These are phyloP conservation scores for Carex sylvatica DNA, from an alignment of 202 grass and related monocot species.

Conservation along the genomic window DNA sequence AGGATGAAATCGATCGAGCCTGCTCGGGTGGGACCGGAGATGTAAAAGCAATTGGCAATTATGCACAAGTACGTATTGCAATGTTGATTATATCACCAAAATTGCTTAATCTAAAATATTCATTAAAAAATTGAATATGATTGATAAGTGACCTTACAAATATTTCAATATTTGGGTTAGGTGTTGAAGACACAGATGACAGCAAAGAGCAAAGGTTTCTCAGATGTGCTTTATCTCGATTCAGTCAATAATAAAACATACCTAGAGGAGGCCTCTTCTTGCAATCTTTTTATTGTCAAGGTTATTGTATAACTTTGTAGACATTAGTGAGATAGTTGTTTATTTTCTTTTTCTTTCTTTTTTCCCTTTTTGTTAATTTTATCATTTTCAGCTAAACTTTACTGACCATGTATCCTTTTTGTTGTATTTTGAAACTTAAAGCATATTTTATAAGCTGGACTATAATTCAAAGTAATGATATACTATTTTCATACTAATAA, in stretches of 20 bases:
- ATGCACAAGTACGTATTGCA: constrained; percentile 61
- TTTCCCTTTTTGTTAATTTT: too few species aligned
- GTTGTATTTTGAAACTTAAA: too few species aligned
- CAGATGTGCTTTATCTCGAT: constrained; percentile 89
- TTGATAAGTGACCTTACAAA: too few species aligned
- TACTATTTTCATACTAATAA: too few species aligned
- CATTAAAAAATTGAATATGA: too few species aligned
- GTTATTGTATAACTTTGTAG: constrained; percentile 15
- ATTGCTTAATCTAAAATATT: too few species aligned
- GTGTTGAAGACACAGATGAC: constrained; percentile 62
- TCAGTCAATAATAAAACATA: constrained; percentile 65
- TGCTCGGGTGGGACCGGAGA: constrained; percentile 76
- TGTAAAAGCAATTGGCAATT: constrained; percentile 97
- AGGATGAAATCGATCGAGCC: constrained; percentile 60
- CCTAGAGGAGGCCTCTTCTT: constrained; percentile 84
- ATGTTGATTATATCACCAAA: too few species aligned
- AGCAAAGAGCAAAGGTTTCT: constrained; percentile 70
- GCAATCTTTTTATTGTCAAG: constrained; percentile 88
- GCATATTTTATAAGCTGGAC: too few species aligned
- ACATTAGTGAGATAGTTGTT: background rate
- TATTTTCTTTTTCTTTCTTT: too few species aligned
- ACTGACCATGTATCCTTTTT: too few species aligned
- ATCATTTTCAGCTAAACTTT: too few species aligned
- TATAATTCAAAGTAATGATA: too few species aligned
- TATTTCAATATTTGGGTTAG: constrained; percentile 20